phyloP scores from a whole-genome alignment of 345 rosid genomes.

The Aquilaria yunnanensis region DNA sequence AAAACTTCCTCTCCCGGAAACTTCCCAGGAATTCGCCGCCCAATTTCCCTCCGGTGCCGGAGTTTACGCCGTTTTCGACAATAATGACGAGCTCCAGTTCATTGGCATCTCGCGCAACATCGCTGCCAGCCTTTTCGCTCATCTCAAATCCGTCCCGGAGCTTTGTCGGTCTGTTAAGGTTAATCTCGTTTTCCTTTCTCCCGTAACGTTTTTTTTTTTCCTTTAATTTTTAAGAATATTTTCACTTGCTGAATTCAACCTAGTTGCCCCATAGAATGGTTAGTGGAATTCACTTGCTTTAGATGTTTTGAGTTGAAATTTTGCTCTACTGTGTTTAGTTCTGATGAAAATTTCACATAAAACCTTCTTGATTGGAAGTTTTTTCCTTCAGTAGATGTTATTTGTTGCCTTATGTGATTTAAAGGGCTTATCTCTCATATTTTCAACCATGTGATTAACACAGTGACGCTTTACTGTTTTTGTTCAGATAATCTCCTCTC shows the following conservation, averaged over 20 bases:
- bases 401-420: too few species aligned
- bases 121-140: constrained; percentile 60
- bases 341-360: too few species aligned
- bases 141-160: constrained; percentile 63
- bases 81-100: constrained; percentile 61
- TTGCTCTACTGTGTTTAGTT: background rate
- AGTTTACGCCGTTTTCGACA: constrained; percentile 75
- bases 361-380: too few species aligned
- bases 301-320: background rate
- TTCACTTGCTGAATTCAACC: background rate
- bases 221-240: background rate
- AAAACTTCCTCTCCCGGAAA: constrained; percentile 24
- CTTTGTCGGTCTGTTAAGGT: constrained; percentile 80
- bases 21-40: constrained; percentile 26
- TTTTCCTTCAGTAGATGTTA: too few species aligned
- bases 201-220: background rate
- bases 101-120: constrained; percentile 78
- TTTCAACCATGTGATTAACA: too few species aligned
- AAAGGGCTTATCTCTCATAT: too few species aligned
- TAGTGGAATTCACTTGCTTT: background rate
- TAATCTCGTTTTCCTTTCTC: background rate
- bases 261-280: too few species aligned
- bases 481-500: too few species aligned
- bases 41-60: constrained; percentile 53
- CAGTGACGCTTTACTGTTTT: too few species aligned